These are phyloP conservation scores for Debaryomyces singareniensis DNA, from an alignment of 1,139 yeast species.

Conservation along the genomic window DNA sequence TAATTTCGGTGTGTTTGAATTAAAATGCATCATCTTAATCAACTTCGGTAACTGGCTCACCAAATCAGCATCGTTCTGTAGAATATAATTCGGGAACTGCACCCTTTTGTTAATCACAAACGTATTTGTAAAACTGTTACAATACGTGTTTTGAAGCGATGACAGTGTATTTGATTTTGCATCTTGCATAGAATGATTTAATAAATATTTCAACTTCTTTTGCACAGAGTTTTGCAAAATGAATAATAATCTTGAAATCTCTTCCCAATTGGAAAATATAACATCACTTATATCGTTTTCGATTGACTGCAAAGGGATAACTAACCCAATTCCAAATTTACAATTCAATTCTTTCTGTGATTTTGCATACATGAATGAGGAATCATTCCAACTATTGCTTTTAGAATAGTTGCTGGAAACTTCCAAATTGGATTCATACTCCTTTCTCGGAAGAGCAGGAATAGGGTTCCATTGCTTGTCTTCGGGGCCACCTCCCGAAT, in stretches of 20 bases:
- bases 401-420: background rate
- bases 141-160: background rate
- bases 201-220: constrained; percentile 26
- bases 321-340: constrained; percentile 43
- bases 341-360: constrained; percentile 21
- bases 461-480: constrained; percentile 24
- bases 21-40: constrained; percentile 32
- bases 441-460: constrained; percentile 25
- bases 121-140: constrained; percentile 9
- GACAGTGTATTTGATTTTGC: constrained; percentile 2
- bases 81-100: constrained; percentile 28
- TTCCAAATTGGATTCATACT: constrained; percentile 10
- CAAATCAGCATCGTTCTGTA: constrained; percentile 41
- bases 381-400: background rate
- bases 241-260: constrained; percentile 34
- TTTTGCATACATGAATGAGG: constrained; percentile 1
- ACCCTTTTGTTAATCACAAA: constrained; percentile 31
- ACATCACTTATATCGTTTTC: constrained; percentile 29
- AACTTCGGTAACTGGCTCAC: constrained; percentile 27
- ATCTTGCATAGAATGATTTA: constrained; percentile 7
- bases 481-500: constrained; percentile 8
- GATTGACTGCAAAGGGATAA: constrained; percentile 37
- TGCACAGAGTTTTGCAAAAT: constrained; percentile 32
- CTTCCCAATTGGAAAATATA: constrained; percentile 45
- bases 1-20: constrained; percentile 42